phyloP scores from a whole-genome alignment of 768 basidiomycete genomes.

The Mycena metata region DNA sequence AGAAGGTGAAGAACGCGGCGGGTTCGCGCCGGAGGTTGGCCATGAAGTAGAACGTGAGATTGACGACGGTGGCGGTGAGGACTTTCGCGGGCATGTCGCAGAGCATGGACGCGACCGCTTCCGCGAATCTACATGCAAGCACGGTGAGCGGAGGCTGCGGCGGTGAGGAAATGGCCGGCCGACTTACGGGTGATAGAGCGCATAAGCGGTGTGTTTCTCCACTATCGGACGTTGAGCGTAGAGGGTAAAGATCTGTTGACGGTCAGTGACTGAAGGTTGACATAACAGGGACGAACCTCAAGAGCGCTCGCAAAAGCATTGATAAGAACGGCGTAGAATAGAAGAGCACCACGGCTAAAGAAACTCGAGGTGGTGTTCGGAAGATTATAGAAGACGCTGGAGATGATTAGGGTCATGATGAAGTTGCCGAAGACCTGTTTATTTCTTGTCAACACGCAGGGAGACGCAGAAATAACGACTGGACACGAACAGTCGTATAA shows the following conservation, averaged over 20 bases:
- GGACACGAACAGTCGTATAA: slow-evolving; percentile 28
- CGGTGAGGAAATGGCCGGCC: too few relatives aligned
- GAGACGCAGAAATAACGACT: neutral
- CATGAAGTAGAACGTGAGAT: slow-evolving; percentile 59
- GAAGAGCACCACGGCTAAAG: slow-evolving; percentile 57
- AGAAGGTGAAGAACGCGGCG: slow-evolving; percentile 55
- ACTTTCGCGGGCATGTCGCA: slow-evolving; percentile 53
- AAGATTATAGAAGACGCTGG: slow-evolving; percentile 58
- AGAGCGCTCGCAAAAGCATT: slow-evolving; percentile 55
- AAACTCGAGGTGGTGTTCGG: slow-evolving; percentile 54
- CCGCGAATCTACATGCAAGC: slow-evolving; percentile 41
- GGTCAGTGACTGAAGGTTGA: neutral
- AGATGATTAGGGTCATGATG: slow-evolving; percentile 37
- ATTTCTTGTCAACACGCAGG: neutral
- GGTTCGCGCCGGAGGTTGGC: slow-evolving; percentile 54
- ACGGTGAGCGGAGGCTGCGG: neutral
- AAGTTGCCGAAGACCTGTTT: slow-evolving; percentile 40
- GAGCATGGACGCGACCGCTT: slow-evolving; percentile 55
- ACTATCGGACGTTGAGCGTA: slow-evolving; percentile 53
- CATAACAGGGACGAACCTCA: slow-evolving; percentile 37
- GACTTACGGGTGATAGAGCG: slow-evolving; percentile 54
- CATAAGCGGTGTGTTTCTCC: slow-evolving; percentile 56
- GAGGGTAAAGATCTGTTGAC: slow-evolving; percentile 43
- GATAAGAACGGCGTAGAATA: slow-evolving; percentile 56
- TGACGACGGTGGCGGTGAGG: slow-evolving; percentile 44